Conservation (phyloP, 768 basidiomycete genomes). For the Aureoboletus auriporus region DNA sequence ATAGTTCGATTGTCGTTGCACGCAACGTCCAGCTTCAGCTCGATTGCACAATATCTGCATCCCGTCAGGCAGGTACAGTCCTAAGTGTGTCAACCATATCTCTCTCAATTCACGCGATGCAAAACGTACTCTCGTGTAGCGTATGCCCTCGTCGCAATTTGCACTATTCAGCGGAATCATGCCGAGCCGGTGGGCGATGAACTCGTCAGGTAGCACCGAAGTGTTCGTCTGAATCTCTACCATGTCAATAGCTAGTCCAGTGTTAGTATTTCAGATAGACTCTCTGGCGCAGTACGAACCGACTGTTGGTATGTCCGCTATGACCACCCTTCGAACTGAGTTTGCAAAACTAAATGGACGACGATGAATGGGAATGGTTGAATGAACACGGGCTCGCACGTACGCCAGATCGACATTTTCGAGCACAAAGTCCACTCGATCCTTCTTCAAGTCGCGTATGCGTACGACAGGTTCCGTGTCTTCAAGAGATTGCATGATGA, state of each 20-base stretch:
- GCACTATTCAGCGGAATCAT: slow-evolving; percentile 87
- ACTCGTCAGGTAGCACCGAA: slow-evolving; percentile 93
- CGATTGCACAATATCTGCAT: slow-evolving; percentile 84
- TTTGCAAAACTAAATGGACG: slow-evolving; percentile 76
- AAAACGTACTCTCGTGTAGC: slow-evolving; percentile 62
- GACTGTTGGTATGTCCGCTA: slow-evolving; percentile 95
- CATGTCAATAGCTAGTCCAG: slow-evolving; percentile 82
- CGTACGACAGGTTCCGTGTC: slow-evolving; percentile 64
- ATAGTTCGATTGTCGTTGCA: slow-evolving; percentile 73
- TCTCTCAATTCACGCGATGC: background rate
- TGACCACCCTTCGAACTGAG: slow-evolving; percentile 88
- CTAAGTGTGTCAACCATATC: slow-evolving; percentile 39
- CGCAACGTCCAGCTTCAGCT: slow-evolving; percentile 69
- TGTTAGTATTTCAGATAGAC: slow-evolving; percentile 3
- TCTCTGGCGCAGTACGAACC: slow-evolving; percentile 48
- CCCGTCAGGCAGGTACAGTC: slow-evolving; percentile 87
- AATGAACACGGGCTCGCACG: slow-evolving; percentile 27
- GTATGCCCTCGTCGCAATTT: slow-evolving; percentile 86
- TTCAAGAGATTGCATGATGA: slow-evolving; percentile 33
- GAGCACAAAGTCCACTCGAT: slow-evolving; percentile 86
- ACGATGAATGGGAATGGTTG: slow-evolving; percentile 6
- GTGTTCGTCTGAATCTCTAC: slow-evolving; percentile 91
- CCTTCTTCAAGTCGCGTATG: slow-evolving; percentile 80
- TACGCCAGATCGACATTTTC: slow-evolving; percentile 97
- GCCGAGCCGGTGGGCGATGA: slow-evolving; percentile 93